Percentiles rank a stretch among this genome's conserved stretches.
Conservation (phyloP, 1,284 basidiomycete species). For the Volvariella surrecta region DNA sequence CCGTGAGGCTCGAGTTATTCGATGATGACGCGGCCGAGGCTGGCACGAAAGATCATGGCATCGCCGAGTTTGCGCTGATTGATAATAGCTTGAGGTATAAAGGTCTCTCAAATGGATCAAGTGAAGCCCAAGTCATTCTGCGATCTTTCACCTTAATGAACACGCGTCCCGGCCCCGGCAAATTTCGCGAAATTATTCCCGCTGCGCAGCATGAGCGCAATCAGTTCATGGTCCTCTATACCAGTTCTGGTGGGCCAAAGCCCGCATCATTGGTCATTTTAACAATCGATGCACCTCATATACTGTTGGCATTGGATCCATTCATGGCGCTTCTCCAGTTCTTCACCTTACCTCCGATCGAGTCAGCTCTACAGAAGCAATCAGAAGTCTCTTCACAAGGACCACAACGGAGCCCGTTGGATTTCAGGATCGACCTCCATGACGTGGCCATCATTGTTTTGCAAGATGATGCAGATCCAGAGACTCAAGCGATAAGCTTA, state of each 20-base stretch:
- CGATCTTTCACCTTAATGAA: constrained; percentile 91
- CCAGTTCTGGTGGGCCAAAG: constrained; percentile 55
- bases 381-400: background rate
- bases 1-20: constrained; percentile 90
- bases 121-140: constrained; percentile 83
- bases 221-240: constrained; percentile 93
- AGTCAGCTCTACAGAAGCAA: constrained; percentile 13
- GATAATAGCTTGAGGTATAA: constrained; percentile 80
- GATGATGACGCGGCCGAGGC: constrained; percentile 55
- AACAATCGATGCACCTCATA: constrained; percentile 88
- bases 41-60: constrained; percentile 71
- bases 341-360: constrained; percentile 59
- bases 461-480: constrained; percentile 74
- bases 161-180: constrained; percentile 75
- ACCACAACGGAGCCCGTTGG: constrained; percentile 19
- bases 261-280: constrained; percentile 69
- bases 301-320: constrained; percentile 93
- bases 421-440: constrained; percentile 86
- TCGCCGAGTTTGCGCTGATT: constrained; percentile 81
- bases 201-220: constrained; percentile 85
- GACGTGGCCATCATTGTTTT: constrained; percentile 88
- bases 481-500: constrained; percentile 86
- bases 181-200: constrained; percentile 94
- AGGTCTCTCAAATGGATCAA: constrained; percentile 74
- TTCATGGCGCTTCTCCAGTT: constrained; percentile 86